Evolutionary conservation across 176 grass and related monocot species (phyloP).

Genomic region (Triticum turgidum): DNA sequence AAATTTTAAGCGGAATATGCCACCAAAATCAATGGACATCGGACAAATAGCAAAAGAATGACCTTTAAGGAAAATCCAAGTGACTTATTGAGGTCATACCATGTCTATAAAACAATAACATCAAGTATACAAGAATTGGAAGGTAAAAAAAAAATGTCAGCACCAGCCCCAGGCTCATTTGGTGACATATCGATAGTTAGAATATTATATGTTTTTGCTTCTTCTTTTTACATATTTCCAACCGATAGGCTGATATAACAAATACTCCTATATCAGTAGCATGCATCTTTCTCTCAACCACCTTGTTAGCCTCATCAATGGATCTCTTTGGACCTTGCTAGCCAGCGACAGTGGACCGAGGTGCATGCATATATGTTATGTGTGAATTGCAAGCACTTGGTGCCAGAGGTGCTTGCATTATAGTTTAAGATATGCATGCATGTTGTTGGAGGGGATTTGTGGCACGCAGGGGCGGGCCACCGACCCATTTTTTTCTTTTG

Average conservation of each 20-base stretch:
- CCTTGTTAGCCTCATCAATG: neutral
- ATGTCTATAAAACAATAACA: neutral
- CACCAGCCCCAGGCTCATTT: neutral
- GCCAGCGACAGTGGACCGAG: neutral
- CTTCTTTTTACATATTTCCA: neutral
- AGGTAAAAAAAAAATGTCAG: neutral
- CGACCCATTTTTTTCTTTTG: too few species aligned
- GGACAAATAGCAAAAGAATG: neutral
- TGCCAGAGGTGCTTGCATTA: neutral
- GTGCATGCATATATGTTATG: neutral
- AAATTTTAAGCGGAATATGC: neutral
- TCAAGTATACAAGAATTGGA: neutral
- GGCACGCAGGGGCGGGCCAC: too few species aligned
- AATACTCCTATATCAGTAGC: constrained; percentile 7
- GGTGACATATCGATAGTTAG: neutral
- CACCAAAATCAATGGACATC: neutral
- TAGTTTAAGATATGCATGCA: neutral
- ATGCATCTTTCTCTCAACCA: constrained; percentile 25
- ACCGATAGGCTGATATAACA: neutral
- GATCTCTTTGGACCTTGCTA: neutral
- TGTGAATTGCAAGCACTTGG: neutral
- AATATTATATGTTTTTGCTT: neutral
- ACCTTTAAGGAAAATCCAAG: neutral
- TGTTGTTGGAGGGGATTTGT: neutral
- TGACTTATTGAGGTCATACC: neutral